A percentile compares a stretch with the other conserved stretches of the same genome.
Evolutionary conservation across 1,284 basidiomycete genomes (phyloP).

Genomic region (Vanrija sp.): DNA sequence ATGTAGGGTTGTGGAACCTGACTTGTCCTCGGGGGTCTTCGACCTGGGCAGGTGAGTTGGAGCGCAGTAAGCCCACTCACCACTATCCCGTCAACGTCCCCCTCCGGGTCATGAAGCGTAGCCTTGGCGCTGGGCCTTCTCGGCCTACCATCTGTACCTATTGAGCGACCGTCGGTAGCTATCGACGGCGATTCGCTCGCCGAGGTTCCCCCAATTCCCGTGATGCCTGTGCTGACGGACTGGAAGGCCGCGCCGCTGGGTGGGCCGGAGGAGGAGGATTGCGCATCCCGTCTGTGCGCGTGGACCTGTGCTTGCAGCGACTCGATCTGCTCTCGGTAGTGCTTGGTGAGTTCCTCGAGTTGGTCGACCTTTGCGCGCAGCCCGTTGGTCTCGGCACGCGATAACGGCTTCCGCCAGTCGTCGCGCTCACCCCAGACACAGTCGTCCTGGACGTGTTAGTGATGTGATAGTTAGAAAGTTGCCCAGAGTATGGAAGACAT

Average conservation of each 20-base stretch:
- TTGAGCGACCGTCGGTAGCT: too few species aligned
- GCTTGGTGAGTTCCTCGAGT: constrained; percentile 18
- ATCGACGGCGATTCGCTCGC: too few species aligned
- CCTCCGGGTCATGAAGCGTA: not conserved
- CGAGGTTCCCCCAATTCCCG: too few species aligned
- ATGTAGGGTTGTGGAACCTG: constrained; percentile 15
- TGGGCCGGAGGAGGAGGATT: too few species aligned
- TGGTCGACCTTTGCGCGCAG: constrained; percentile 25
- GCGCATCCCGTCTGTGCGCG: not conserved
- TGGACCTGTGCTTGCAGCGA: constrained; percentile 4
- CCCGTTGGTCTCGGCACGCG: constrained; percentile 26
- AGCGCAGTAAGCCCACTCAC: not conserved
- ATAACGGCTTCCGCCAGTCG: constrained; percentile 33
- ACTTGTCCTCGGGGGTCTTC: constrained; percentile 15
- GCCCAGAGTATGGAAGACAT: too few species aligned
- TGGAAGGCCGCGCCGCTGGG: too few species aligned
- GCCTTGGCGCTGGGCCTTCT: not conserved
- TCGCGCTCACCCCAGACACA: constrained; percentile 25
- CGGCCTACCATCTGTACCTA: too few species aligned
- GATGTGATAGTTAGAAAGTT: not conserved
- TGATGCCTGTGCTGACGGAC: too few species aligned
- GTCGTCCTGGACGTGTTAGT: constrained; percentile 23
- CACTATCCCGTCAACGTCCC: too few species aligned
- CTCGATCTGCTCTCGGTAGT: too few species aligned
- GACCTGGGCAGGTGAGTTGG: constrained; percentile 10